phyloP scores from a whole-genome alignment of 352 stramenopile genomes.

The Globisporangium paddicum region DNA sequence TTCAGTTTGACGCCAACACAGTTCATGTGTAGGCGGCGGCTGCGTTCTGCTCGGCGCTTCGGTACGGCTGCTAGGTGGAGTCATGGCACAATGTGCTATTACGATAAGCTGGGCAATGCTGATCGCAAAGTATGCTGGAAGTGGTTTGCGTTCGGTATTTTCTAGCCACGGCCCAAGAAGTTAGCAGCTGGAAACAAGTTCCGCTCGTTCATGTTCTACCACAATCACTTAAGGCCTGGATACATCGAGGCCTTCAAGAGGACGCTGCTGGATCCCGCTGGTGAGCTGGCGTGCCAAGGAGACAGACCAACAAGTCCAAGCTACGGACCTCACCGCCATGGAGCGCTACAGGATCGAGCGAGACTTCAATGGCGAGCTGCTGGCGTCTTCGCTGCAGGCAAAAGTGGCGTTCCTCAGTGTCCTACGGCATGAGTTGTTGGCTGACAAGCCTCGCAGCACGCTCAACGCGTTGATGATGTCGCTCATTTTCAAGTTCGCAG shows the following conservation, averaged over 20 bases:
- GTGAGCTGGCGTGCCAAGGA: constrained; percentile 2
- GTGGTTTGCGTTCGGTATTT: constrained; percentile 2
- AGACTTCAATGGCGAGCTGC: neutral
- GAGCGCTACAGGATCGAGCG: neutral
- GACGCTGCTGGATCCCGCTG: constrained; percentile 2
- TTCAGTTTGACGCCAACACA: neutral
- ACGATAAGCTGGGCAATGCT: neutral
- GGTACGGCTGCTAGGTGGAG: neutral
- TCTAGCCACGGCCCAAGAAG: constrained; percentile 5
- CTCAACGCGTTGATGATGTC: neutral
- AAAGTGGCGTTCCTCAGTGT: neutral
- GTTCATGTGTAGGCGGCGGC: neutral
- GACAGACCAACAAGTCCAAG: neutral
- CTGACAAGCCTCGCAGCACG: neutral
- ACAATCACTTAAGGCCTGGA: neutral
- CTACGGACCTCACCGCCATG: neutral
- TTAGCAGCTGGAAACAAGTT: neutral
- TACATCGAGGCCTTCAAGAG: neutral
- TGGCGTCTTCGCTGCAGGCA: neutral
- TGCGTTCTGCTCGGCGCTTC: neutral
- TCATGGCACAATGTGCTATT: neutral
- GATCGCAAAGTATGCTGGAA: neutral
- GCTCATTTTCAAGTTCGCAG: constrained; percentile 2
- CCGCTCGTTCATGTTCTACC: neutral
- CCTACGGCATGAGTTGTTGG: neutral